These are phyloP conservation scores for Singerocomus inundabilis DNA, from an alignment of 1,284 basidiomycete species.

Conservation along the genomic window DNA sequence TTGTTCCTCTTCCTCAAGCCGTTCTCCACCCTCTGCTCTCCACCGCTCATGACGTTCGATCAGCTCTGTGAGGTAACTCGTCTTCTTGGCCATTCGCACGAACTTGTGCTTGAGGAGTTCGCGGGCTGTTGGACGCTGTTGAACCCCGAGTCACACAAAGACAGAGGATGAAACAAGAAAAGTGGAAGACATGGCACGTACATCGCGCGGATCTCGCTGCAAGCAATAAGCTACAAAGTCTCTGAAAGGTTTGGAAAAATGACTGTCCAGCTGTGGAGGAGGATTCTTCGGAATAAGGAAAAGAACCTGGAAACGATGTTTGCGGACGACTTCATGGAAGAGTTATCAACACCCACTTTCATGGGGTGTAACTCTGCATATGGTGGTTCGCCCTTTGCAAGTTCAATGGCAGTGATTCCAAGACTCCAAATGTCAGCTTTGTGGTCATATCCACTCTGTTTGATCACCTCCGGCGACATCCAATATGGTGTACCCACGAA, in stretches of 20 bases:
- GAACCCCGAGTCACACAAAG: conserved; percentile 17
- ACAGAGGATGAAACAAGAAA: background rate
- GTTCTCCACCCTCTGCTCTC: conserved; percentile 87
- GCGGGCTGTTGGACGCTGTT: conserved; percentile 86
- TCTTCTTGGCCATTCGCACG: conserved; percentile 91
- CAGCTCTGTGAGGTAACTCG: conserved; percentile 90
- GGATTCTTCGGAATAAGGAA: conserved; percentile 98
- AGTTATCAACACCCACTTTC: conserved; percentile 63
- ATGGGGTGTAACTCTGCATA: conserved; percentile 98
- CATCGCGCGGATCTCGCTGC: conserved; percentile 90
- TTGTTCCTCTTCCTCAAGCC: conserved; percentile 69
- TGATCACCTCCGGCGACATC: conserved; percentile 99
- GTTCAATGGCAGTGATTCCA: conserved; percentile 95
- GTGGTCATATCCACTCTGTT: conserved; percentile 98
- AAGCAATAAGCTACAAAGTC: conserved; percentile 94
- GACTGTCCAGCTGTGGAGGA: conserved; percentile 84
- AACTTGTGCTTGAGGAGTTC: conserved; percentile 97
- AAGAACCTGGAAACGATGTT: conserved; percentile 61
- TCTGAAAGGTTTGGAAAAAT: conserved; percentile 89
- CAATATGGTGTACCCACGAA: conserved; percentile 97
- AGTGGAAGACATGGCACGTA: conserved; percentile 38
- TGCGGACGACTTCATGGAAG: background rate
- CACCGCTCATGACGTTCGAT: conserved; percentile 94
- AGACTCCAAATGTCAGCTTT: conserved; percentile 98
- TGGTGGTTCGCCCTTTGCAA: conserved; percentile 96